Evolutionary conservation across 2,329 filamentous ascomycete species (phyloP), one percentile per base, ranked within the genome.

Genomic region (Sarocladiaceae sp.): DNA sequence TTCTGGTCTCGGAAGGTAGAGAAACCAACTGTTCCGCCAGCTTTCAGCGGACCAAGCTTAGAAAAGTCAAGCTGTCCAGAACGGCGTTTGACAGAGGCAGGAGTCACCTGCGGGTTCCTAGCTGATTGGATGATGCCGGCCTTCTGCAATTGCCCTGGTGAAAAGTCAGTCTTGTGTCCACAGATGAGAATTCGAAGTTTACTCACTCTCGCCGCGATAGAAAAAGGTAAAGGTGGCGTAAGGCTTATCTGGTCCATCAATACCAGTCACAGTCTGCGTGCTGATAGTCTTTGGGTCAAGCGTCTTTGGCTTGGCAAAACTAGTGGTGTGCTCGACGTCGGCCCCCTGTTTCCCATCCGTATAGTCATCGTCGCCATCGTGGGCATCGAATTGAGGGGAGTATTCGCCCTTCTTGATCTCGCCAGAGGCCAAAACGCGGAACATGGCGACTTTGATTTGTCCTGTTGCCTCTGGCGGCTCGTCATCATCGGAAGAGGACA

Each of bases 361-460:
- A 18, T 43, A 32, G 15, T 74, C 69, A 44, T 85, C 82, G 50
- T 95, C 90, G 50, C 95, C 91, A 57, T 97, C 93, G 56, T 97
- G 88, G 3, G 91, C 91, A 61, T 95, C 90, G 52, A 97, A 97
- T 58, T 97, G 93, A 11, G 93, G 93, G 1, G 90, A 95, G 64
- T 97, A 98, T 65, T 98, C 93, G 50, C 93, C 93, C 59, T 90
- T 88, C 68, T 96, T 97, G 60, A 98, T 95, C 63, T 97, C 93
- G 12, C 93, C 93, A 6, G 89, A 95, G 2, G 93, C 93, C 35
- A 97, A 73, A 7, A 98, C 93, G 21, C 93, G 82, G 65, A 96
- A 97, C 69, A 98, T 82, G 50, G 91, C 89, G 15, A 98, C 89
- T 67, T 97, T 97, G 70, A 98, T 98, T 67, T 98, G 93, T 9